These are phyloP conservation scores for Chrysoporthe austroafricana DNA, from an alignment of 2,329 filamentous ascomycete genomes.

Conservation along the genomic window DNA sequence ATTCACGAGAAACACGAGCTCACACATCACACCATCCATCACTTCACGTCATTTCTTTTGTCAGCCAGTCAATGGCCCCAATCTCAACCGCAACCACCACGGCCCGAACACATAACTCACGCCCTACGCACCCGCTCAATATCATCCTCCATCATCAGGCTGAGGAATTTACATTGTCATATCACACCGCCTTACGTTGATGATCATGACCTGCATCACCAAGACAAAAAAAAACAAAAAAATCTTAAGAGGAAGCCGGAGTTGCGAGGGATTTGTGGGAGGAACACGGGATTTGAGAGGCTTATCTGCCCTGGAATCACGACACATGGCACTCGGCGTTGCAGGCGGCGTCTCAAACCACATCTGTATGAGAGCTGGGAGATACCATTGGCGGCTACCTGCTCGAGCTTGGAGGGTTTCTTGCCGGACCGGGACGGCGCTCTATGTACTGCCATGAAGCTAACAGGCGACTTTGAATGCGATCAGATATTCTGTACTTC, in stretches of 20 bases:
- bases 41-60: slow-evolving; percentile 5
- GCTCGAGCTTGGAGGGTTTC: background rate
- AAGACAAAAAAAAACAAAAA: slow-evolving; percentile 18
- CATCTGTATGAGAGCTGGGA: slow-evolving; percentile 25
- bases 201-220: slow-evolving; percentile 29
- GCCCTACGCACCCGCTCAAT: background rate
- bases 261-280: slow-evolving; percentile 18
- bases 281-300: slow-evolving; percentile 15
- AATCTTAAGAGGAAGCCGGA: slow-evolving; percentile 13
- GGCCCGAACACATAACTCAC: background rate
- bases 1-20: background rate
- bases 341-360: slow-evolving; percentile 28
- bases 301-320: slow-evolving; percentile 19
- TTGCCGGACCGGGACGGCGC: background rate
- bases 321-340: slow-evolving; percentile 27
- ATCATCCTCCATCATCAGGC: background rate
- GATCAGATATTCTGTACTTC: background rate
- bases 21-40: slow-evolving; percentile 10
- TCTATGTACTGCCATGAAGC: slow-evolving; percentile 16
- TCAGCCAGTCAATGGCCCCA: background rate
- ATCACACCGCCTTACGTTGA: slow-evolving; percentile 19
- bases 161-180: slow-evolving; percentile 1
- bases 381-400: slow-evolving; percentile 22
- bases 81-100: background rate
- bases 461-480: slow-evolving; percentile 12